Evolutionary conservation across 306 rosid species (phyloP), one percentile per base, ranked within the genome.

Genomic region (Cercis canadensis): DNA sequence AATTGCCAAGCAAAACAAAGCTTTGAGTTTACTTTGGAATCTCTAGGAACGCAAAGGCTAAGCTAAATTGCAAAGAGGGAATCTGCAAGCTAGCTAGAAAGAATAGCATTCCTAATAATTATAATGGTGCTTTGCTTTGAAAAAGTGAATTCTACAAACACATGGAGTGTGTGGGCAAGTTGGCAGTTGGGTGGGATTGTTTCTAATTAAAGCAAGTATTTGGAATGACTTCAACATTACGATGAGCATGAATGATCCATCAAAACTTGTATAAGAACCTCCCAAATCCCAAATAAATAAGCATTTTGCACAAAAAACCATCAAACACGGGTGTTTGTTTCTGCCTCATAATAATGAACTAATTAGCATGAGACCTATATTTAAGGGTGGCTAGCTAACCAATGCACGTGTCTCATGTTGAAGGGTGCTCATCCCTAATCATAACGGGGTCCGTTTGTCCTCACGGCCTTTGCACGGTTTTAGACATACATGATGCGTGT

Each of bases 211-310:
- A 74, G 74, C 54, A 46, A 63, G 33, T 64, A 61, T 78, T 75
- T 65, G 86, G 86, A 74, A 78, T 82, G 53, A 65, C 83, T 74
- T 82, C 59, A 74, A 70, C 16, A 65, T 13, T 83, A 82, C 78
- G 78, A 78, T 40, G 78, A 70, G 17, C 68, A 11, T 41, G 64
- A 62, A 39, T 65, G 75, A 78, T 60, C 74, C 81, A 65, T 65
- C 72, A 58, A 73, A 82, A 74, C 65, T 65, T 65, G 72, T 70
- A 13, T 45, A 78, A 51, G 1, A 5, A 74, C 45, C 75, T 57
- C 43, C 57, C 18, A 40, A 56, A 39, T 37, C 43, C 43, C 18
- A 19, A 32, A 62, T 31, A 41, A 7, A 43, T 11, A 64, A 37
- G 18, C 33, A 58, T 57, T 64, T 70, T 5, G 2, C 10, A 8